These are phyloP conservation scores for Tuber melanosporum DNA, from an alignment of 495 filamentous ascomycete species.

Conservation along the genomic window DNA sequence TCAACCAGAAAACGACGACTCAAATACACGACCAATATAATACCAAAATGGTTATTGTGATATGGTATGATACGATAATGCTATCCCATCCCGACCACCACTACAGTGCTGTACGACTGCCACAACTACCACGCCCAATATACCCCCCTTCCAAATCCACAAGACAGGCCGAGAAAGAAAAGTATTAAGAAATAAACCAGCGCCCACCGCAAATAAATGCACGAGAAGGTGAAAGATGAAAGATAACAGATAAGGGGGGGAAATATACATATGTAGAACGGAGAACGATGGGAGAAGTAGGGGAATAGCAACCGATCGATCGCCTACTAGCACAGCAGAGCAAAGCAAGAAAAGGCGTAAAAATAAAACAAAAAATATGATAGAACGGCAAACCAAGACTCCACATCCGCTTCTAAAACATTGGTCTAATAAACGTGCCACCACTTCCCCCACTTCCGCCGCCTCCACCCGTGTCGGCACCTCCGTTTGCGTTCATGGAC, in stretches of 20 bases:
- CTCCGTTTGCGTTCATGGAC: background rate
- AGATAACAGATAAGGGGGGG: background rate
- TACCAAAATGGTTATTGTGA: background rate
- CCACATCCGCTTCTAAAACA: constrained; percentile 12
- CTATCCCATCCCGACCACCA: background rate
- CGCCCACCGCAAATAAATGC: background rate
- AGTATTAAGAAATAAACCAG: constrained; percentile 1
- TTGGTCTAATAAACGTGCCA: constrained; percentile 20
- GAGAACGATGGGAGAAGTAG: background rate
- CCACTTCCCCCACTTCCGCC: constrained; percentile 7
- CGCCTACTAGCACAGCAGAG: background rate
- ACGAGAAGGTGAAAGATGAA: background rate
- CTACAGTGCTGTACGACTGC: background rate
- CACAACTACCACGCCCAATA: background rate
- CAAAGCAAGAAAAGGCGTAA: background rate
- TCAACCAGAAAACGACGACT: background rate
- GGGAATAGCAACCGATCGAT: background rate
- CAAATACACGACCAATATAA: background rate
- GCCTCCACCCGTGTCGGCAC: background rate
- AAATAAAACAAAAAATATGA: constrained; percentile 12
- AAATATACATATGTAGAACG: background rate
- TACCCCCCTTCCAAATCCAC: background rate
- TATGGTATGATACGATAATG: background rate
- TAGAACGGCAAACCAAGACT: background rate
- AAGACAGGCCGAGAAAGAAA: background rate